These are phyloP conservation scores for Cyclocybe aegerita DNA, from an alignment of 768 basidiomycete genomes.

Conservation along the genomic window DNA sequence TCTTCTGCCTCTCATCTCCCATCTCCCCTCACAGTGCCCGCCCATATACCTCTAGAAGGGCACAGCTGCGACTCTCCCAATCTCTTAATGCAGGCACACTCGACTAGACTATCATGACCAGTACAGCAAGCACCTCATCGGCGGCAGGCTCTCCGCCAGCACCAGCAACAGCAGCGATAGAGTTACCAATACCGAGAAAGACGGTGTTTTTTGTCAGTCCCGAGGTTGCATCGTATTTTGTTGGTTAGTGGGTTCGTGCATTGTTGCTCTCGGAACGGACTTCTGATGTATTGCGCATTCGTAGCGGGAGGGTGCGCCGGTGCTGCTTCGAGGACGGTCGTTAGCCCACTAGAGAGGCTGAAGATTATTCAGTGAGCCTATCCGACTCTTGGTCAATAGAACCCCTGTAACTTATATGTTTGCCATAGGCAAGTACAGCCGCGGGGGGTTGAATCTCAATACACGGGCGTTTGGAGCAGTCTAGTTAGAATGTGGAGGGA, in stretches of 20 bases:
- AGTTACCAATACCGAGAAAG: conserved; percentile 2
- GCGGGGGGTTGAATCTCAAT: conserved; percentile 57
- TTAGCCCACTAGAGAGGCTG: conserved; percentile 4
- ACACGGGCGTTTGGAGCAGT: conserved; percentile 83
- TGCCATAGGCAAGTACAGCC: conserved; percentile 78
- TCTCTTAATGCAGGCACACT: conserved; percentile 16
- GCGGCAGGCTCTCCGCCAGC: conserved; percentile 9
- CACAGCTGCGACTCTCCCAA: neutral
- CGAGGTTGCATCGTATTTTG: conserved; percentile 25
- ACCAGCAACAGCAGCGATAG: neutral
- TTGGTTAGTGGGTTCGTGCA: neutral
- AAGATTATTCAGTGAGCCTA: no score
- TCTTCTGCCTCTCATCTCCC: neutral
- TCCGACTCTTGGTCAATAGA: neutral
- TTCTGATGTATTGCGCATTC: no score
- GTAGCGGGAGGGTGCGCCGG: no score
- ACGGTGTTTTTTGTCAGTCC: conserved; percentile 17
- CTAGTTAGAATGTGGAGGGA: conserved; percentile 90
- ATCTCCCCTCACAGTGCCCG: neutral
- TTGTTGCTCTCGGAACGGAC: conserved; percentile 22
- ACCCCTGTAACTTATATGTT: conserved; percentile 1
- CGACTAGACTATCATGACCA: conserved; percentile 17
- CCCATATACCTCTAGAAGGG: conserved; percentile 2
- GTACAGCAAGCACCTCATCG: conserved; percentile 12
- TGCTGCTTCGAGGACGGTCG: no score